A percentile compares a stretch with the other conserved stretches of the same genome.
Evolutionary conservation across 1,284 basidiomycete genomes (phyloP).

Genomic region (Laetiporus sulphureus): DNA sequence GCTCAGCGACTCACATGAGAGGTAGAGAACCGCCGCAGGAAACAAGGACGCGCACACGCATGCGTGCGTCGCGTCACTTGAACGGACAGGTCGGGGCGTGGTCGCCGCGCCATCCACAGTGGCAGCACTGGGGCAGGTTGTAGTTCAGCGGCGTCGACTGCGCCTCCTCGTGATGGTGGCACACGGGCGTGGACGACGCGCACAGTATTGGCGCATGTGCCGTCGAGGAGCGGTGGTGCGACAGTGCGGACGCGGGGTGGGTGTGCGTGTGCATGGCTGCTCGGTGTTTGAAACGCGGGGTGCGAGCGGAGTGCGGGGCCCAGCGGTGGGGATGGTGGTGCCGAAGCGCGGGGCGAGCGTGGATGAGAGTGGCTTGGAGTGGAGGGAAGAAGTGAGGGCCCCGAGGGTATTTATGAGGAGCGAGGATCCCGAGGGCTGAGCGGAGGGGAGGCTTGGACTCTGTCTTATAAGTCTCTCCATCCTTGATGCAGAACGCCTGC

Average conservation of each 20-base stretch:
- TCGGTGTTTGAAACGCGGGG: slow-evolving; percentile 5
- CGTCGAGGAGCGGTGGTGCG: slow-evolving; percentile 11
- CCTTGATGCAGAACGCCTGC: too few species aligned
- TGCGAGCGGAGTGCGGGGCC: slow-evolving; percentile 5
- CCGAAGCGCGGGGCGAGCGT: slow-evolving; percentile 1
- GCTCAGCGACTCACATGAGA: slow-evolving; percentile 17
- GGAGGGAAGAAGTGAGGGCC: too few species aligned
- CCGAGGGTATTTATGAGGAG: too few species aligned
- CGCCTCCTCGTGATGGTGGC: slow-evolving; percentile 12
- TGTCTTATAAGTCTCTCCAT: too few species aligned
- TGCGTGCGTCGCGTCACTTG: slow-evolving; percentile 24
- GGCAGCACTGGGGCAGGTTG: slow-evolving; percentile 66
- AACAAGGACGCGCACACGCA: slow-evolving; percentile 1
- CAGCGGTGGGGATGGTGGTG: slow-evolving; percentile 7
- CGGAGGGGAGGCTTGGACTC: too few species aligned
- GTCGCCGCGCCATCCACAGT: slow-evolving; percentile 63
- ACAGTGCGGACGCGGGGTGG: slow-evolving; percentile 11
- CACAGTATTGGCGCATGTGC: slow-evolving; percentile 4
- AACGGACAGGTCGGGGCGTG: slow-evolving; percentile 68
- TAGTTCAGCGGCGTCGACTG: slow-evolving; percentile 20
- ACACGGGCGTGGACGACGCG: slow-evolving; percentile 13
- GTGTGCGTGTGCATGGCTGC: slow-evolving; percentile 16
- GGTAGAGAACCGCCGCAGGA: background rate
- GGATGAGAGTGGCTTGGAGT: too few species aligned
- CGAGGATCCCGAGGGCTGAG: too few species aligned